Evolutionary conservation across 2,329 filamentous ascomycete species (phyloP), one percentile per base, ranked within the genome.

Genomic region (Bipolaris sorokiniana): DNA sequence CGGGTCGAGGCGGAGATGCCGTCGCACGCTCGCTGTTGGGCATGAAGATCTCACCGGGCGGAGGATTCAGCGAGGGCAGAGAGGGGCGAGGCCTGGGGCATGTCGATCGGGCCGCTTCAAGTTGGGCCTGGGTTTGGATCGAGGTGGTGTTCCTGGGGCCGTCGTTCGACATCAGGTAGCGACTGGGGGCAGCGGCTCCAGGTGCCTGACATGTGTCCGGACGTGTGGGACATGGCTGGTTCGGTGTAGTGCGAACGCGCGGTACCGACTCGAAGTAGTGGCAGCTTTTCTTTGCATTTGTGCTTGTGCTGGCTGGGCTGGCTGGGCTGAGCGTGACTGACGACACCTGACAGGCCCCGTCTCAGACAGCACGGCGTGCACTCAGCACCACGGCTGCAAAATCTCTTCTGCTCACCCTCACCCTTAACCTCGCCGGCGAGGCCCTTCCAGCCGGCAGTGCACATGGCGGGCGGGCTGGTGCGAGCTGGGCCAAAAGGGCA

Each of bases 1-100:
- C 48, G 65, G 64, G 59, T 66, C 65, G 65, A 53, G 59, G 63
- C 65, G 64, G 51, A 51, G 48, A 36, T 50, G 48, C 51, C 51
- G 54, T 47, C 33, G 51, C 49, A 42, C 22, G 52, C 40, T 42
- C 22, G 48, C 36, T 41, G 54, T 61, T 61, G 58, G 62, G 59
- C 59, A 60, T 33, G 49, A 54, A 53, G 56, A 60, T 58, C 54
- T 51, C 26, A 23, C 37, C 20, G 40, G 40, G 36, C 28, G 28
- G 28, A 18, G 16, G 54, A 34, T 40, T 42, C 26, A 53, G 44
- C 22, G 42, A 51, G 58, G 54, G 54, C 58, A 61, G 26, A 5
- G 59, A 63, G 64, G 61, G 51, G 59, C 64, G 53, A 49, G 51
- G 48, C 38, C 54, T 37, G 46, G 46, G 46, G 16, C 46, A n/a